A percentile compares a stretch with the other conserved stretches of the same genome.
Conservation (phyloP, 305 asterid species). For the Fraxinus paxiana region DNA sequence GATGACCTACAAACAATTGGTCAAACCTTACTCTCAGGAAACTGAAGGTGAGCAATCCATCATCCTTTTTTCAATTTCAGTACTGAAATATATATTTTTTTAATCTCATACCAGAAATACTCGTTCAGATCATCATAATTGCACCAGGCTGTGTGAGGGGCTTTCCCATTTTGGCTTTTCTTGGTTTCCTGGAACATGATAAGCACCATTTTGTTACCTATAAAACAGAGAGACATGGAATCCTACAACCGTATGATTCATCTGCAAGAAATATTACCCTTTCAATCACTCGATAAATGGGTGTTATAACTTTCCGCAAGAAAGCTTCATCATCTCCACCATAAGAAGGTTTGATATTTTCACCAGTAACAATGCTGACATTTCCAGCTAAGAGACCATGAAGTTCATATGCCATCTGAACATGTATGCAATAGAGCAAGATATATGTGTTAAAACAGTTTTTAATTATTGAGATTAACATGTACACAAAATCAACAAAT, state of each 20-base stretch:
- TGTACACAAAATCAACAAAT: conserved; percentile 9
- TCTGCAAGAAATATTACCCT: conserved; percentile 47
- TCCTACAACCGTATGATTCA: conserved; percentile 12
- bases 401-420: conserved; percentile 98
- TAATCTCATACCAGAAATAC: conserved; percentile 70
- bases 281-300: conserved; percentile 85
- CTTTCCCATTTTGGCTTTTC: conserved; percentile 76
- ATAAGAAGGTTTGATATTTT: conserved; percentile 95
- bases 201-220: conserved; percentile 30
- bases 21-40: conserved; percentile 25
- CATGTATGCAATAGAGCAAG: conserved; percentile 12
- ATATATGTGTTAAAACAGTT: background rate
- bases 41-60: conserved; percentile 17
- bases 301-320: conserved; percentile 80
- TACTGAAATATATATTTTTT: conserved; percentile 11
- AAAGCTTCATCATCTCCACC: conserved; percentile 96
- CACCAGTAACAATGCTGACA: conserved; percentile 97
- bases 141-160: conserved; percentile 95
- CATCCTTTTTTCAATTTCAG: background rate
- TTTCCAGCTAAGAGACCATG: conserved; percentile 98
- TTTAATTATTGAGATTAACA: conserved; percentile 3
- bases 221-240: conserved; percentile 9
- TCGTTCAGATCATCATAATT: conserved; percentile 96
- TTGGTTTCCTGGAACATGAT: conserved; percentile 63
- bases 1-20: conserved; percentile 59